phyloP scores from a whole-genome alignment of 1,284 basidiomycete genomes.

The Moniliella sp. region DNA sequence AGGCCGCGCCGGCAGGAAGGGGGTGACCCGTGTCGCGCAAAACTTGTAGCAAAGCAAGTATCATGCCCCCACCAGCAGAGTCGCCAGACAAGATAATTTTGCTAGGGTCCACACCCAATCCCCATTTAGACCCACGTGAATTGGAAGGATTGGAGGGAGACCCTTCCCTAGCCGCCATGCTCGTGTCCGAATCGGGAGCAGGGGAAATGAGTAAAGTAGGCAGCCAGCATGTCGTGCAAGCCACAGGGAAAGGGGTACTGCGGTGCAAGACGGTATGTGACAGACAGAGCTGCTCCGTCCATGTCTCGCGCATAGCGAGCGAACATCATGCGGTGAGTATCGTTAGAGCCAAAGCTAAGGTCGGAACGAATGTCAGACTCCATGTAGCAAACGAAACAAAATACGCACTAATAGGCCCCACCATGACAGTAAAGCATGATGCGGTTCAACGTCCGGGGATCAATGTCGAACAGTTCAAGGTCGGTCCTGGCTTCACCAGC shows the following conservation, averaged over 20 bases:
- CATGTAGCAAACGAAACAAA: background rate
- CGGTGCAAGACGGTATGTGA: conserved; percentile 32
- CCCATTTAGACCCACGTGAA: too few relatives aligned
- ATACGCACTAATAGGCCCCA: background rate
- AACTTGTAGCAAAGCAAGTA: conserved; percentile 65
- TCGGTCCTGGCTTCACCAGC: too few relatives aligned
- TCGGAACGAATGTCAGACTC: background rate
- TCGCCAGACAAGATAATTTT: conserved; percentile 66
- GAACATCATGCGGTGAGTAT: conserved; percentile 37
- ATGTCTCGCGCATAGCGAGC: conserved; percentile 36
- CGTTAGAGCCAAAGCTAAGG: conserved; percentile 40
- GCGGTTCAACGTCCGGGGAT: too few relatives aligned
- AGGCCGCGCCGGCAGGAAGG: conserved; percentile 43
- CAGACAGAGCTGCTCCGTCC: conserved; percentile 34
- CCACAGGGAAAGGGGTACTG: conserved; percentile 70
- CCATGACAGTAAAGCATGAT: background rate
- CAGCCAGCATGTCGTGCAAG: conserved; percentile 62
- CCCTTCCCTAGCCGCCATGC: conserved; percentile 1
- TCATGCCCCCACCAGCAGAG: conserved; percentile 76
- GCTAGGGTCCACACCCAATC: conserved; percentile 59
- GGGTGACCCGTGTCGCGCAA: conserved; percentile 67
- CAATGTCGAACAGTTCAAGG: too few relatives aligned
- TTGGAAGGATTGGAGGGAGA: conserved; percentile 26
- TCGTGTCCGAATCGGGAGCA: conserved; percentile 42
- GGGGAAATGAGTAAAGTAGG: conserved; percentile 56